phyloP scores from a whole-genome alignment of 495 filamentous ascomycete species.

The Neurospora sp. region DNA sequence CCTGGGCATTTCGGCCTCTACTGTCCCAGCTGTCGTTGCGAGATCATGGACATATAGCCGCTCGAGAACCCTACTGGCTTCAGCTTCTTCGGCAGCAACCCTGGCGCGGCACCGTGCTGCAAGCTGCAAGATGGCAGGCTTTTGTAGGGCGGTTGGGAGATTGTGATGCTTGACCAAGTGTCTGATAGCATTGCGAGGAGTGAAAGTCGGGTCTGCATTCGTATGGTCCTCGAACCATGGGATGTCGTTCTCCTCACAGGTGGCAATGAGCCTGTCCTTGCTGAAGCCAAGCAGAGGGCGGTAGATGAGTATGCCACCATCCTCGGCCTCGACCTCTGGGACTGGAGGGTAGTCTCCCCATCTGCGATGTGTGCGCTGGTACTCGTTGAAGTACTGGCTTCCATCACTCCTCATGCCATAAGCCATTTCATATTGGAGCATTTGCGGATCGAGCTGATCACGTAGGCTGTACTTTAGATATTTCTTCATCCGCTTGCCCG shows the following conservation, averaged over 20 bases:
- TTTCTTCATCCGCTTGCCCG: slow-evolving; percentile 2
- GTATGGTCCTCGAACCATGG: slow-evolving; percentile 77
- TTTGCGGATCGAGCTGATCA: slow-evolving; percentile 10
- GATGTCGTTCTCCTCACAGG: slow-evolving; percentile 54
- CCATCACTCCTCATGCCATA: slow-evolving; percentile 2
- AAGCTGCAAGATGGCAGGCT: slow-evolving; percentile 51
- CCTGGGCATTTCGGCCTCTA: slow-evolving; percentile 30
- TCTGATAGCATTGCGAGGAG: slow-evolving; percentile 71
- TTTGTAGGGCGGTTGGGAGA: slow-evolving; percentile 61
- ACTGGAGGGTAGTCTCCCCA: background rate
- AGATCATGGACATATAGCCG: slow-evolving; percentile 28
- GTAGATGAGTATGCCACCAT: slow-evolving; percentile 59
- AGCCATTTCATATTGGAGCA: slow-evolving; percentile 3
- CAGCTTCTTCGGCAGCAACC: slow-evolving; percentile 22
- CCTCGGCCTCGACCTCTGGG: slow-evolving; percentile 38
- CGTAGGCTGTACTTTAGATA: slow-evolving; percentile 13
- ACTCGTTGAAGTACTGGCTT: slow-evolving; percentile 11
- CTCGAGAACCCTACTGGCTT: slow-evolving; percentile 21
- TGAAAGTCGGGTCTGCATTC: slow-evolving; percentile 71
- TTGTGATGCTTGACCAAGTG: slow-evolving; percentile 45
- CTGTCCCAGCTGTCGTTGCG: slow-evolving; percentile 29
- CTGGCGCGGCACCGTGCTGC: slow-evolving; percentile 27
- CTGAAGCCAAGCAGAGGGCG: slow-evolving; percentile 66
- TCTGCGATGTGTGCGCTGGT: slow-evolving; percentile 4
- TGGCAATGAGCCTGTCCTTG: slow-evolving; percentile 63